Evolutionary conservation across 2,329 filamentous ascomycete species (phyloP).

Genomic region (Calonectria montana): DNA sequence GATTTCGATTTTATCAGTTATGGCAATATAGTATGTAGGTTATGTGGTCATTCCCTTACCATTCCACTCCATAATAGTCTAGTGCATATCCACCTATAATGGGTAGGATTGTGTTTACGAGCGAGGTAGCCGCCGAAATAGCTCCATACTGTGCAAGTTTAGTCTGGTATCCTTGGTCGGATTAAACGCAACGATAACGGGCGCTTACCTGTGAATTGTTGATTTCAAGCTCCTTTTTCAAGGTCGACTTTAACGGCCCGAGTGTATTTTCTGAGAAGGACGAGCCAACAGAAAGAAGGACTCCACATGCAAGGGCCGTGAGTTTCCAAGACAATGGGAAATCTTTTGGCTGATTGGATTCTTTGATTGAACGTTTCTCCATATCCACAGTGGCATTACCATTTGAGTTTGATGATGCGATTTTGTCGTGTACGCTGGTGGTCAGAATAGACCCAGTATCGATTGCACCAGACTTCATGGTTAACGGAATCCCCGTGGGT

Average conservation of each 20-base stretch:
- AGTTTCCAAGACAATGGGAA: slow-evolving; percentile 40
- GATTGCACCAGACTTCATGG: background rate
- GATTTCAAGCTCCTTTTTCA: slow-evolving; percentile 36
- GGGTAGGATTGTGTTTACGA: slow-evolving; percentile 41
- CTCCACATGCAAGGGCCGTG: slow-evolving; percentile 34
- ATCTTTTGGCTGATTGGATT: slow-evolving; percentile 9
- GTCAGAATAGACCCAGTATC: background rate
- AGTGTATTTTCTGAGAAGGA: slow-evolving; percentile 42
- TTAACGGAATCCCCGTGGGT: background rate
- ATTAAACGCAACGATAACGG: no score
- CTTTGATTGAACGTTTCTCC: background rate
- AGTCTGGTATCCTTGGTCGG: no score
- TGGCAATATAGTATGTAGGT: no score
- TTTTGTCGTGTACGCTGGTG: no score
- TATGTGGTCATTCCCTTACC: slow-evolving; percentile 9
- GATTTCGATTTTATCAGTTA: background rate
- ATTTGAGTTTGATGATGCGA: background rate
- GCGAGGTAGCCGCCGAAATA: slow-evolving; percentile 37
- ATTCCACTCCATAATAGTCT: slow-evolving; percentile 42
- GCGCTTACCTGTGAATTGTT: slow-evolving; percentile 29
- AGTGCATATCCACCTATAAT: slow-evolving; percentile 42
- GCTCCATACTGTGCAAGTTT: slow-evolving; percentile 33
- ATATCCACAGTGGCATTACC: background rate
- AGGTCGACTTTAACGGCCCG: slow-evolving; percentile 39
- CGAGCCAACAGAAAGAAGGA: slow-evolving; percentile 40